phyloP scores from a whole-genome alignment of 2,329 filamentous ascomycete species.

The Ophiostoma sp. region DNA sequence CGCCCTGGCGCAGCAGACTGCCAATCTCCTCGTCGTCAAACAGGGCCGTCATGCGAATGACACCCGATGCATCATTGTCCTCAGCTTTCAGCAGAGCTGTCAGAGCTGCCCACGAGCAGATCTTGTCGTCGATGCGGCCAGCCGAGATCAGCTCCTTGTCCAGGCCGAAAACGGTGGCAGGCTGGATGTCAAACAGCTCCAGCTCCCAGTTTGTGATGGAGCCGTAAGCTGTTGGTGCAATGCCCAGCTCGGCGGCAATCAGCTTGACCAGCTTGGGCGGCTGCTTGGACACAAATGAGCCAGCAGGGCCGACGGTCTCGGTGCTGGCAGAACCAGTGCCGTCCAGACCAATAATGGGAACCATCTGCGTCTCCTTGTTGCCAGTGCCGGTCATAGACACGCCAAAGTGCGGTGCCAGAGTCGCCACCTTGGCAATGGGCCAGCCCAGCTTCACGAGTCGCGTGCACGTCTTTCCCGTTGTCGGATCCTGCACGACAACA shows the following conservation, averaged over 20 bases:
- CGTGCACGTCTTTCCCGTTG: slow-evolving; percentile 68
- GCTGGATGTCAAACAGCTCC: slow-evolving; percentile 87
- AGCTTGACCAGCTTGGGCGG: slow-evolving; percentile 78
- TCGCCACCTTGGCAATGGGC: slow-evolving; percentile 88
- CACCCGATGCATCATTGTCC: slow-evolving; percentile 52
- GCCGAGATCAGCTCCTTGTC: slow-evolving; percentile 94
- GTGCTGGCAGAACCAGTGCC: slow-evolving; percentile 53
- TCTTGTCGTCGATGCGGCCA: slow-evolving; percentile 93
- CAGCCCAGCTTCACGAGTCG: slow-evolving; percentile 88
- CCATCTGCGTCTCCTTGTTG: slow-evolving; percentile 89
- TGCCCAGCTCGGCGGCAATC: slow-evolving; percentile 71
- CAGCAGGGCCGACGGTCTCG: slow-evolving; percentile 52
- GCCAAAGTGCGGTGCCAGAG: slow-evolving; percentile 90
- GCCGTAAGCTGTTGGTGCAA: slow-evolving; percentile 57
- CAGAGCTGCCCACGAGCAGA: slow-evolving; percentile 89
- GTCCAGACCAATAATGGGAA: slow-evolving; percentile 88
- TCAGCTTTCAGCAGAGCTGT: slow-evolving; percentile 68
- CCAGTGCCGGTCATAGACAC: slow-evolving; percentile 60
- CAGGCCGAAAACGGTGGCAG: slow-evolving; percentile 75
- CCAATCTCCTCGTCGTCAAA: slow-evolving; percentile 98
- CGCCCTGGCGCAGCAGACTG: slow-evolving; percentile 82
- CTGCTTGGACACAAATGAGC: slow-evolving; percentile 75
- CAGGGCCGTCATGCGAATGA: slow-evolving; percentile 84
- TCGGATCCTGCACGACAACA: slow-evolving; percentile 71
- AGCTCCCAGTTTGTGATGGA: slow-evolving; percentile 94